Base-by-base conservation (phyloP, 2,329 filamentous ascomycete genomes). In the Waltergamsia citrina region DNA sequence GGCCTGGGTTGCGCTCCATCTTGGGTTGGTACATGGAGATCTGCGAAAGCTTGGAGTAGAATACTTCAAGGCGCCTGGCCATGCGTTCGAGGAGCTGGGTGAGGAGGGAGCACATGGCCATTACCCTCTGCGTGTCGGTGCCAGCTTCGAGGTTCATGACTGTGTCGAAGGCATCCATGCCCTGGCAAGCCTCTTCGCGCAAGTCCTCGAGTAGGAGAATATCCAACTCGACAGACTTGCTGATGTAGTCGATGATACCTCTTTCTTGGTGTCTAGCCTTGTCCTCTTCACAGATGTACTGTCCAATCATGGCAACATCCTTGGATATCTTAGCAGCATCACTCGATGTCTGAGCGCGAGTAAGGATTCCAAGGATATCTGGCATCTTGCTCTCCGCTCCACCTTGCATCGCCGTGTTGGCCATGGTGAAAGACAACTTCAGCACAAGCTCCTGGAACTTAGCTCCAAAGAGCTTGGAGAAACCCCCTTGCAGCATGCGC, bases 91-190 rank as follows among this genome's bases (percentile, higher is more conserved):
- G 57, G 1, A 67, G 56, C 36, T 69, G 65, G 32, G 73, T 57
- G 1, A 74, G 51, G 43, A 71, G 72, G 0, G 58, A 59, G 2
- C 63, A 55, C 4, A 67, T 40, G 1, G 60, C 58, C 4, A 52
- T 46, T 3, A 66, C 42, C 2, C 60, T 55, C 17, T 62, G 56
- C 1, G 48, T 42, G 15, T 62, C 59, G 1, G 52, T 53, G 6
- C 53, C 45, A 0, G 52, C 49, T n/a, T 62, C 60, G 16, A 62
- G 52, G 16, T 52, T 51, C 42, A 61, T 60, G 19, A 72, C 53
- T 16, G 54, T 58, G 29, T 64, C 65, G 18, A 70, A 70, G 1
- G 69, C 69, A 38, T 74, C 68, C 66, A 74, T 74, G 7, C 69
- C 70, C 16, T 55, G 54, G 33, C 67, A 71, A 0, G 63, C 65